Conservation (phyloP, 1,284 basidiomycete genomes). For the Termitomyces sp. region DNA sequence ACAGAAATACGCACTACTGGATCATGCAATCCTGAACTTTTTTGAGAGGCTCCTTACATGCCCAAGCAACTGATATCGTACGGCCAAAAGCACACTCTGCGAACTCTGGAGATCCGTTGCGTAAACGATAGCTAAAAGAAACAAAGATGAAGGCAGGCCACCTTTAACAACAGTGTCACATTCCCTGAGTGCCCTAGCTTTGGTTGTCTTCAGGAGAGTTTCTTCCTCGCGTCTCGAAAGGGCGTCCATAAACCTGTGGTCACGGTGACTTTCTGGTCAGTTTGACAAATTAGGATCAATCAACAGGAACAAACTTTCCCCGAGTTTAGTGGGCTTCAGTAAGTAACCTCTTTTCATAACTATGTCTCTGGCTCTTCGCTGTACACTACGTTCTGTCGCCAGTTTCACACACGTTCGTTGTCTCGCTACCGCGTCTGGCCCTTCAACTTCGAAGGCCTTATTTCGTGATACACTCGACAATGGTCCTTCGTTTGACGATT, state of each 20-base stretch:
- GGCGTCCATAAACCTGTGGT: too few species aligned
- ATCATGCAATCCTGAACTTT: slow-evolving; percentile 77
- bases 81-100: slow-evolving; percentile 79
- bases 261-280: too few species aligned
- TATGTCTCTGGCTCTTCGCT: slow-evolving; percentile 13
- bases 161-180: slow-evolving; percentile 78
- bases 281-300: not conserved
- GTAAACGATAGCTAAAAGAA: not conserved
- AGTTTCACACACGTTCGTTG: slow-evolving; percentile 16
- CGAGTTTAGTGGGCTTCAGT: not conserved
- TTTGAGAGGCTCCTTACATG: slow-evolving; percentile 68
- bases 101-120: slow-evolving; percentile 51
- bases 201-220: slow-evolving; percentile 76
- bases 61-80: slow-evolving; percentile 81
- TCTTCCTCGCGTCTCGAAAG: slow-evolving; percentile 88
- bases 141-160: slow-evolving; percentile 21
- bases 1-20: slow-evolving; percentile 38
- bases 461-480: slow-evolving; percentile 62
- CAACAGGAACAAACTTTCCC: slow-evolving; percentile 4
- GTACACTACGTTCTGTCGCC: slow-evolving; percentile 1
- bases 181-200: slow-evolving; percentile 71
- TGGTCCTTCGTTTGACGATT: slow-evolving; percentile 83
- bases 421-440: slow-evolving; percentile 53
- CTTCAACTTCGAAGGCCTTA: slow-evolving; percentile 35
- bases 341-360: not conserved